These are phyloP conservation scores for Fusarium brachygibbosum DNA, from an alignment of 2,329 filamentous ascomycete genomes.

Conservation along the genomic window DNA sequence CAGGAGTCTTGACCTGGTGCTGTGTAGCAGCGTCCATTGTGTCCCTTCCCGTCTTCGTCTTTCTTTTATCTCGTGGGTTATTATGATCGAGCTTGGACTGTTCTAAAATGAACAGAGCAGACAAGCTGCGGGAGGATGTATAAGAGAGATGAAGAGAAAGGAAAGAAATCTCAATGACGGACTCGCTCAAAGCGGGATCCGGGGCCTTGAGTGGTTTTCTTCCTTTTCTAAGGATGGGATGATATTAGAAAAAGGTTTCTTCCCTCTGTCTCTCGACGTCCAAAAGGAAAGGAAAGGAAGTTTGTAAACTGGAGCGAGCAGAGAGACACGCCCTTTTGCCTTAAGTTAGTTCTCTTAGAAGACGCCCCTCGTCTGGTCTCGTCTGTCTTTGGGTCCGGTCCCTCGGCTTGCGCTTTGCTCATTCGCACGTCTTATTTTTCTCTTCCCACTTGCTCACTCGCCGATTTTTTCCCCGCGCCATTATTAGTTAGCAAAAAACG, in stretches of 20 bases:
- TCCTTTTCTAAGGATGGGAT: constrained; percentile 36
- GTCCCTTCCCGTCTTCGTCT: constrained; percentile 45
- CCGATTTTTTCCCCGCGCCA: constrained; percentile 50
- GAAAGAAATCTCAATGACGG: constrained; percentile 40
- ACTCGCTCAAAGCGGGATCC: constrained; percentile 46
- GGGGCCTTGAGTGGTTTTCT: constrained; percentile 42
- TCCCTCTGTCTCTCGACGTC: constrained; percentile 48
- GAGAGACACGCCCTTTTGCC: constrained; percentile 38
- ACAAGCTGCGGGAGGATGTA: constrained; percentile 32
- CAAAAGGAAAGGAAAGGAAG: constrained; percentile 36
- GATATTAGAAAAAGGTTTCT: constrained; percentile 46
- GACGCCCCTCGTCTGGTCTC: constrained; percentile 37
- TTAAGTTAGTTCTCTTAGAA: constrained; percentile 15
- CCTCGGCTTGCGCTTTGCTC: constrained; percentile 41
- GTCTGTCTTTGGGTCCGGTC: constrained; percentile 27
- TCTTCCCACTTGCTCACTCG: constrained; percentile 35
- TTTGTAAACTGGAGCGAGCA: constrained; percentile 41
- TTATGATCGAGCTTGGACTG: constrained; percentile 27
- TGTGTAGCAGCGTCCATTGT: constrained; percentile 58
- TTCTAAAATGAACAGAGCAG: constrained; percentile 40
- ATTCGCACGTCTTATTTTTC: constrained; percentile 44
- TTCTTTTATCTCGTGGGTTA: constrained; percentile 36
- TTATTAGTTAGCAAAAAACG: constrained; percentile 30
- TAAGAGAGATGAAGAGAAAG: constrained; percentile 32
- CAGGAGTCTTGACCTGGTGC: constrained; percentile 68